These are phyloP conservation scores for Jimgerdemannia lactiflua DNA, from an alignment of 192 early-diverging fungal genomes.

Conservation along the genomic window DNA sequence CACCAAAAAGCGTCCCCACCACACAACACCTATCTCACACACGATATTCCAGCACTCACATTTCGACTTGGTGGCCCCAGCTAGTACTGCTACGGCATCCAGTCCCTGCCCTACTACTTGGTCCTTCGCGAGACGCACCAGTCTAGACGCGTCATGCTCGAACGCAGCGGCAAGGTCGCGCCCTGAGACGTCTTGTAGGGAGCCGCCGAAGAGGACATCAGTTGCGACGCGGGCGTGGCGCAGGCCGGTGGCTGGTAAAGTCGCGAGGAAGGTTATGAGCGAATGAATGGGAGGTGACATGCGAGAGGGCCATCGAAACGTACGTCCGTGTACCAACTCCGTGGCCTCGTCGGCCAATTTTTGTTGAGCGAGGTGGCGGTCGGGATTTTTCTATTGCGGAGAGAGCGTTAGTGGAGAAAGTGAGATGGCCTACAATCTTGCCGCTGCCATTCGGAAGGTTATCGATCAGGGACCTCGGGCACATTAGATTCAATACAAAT, in stretches of 20 bases:
- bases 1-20: not conserved
- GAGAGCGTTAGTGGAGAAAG: not conserved
- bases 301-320: conserved; percentile 1
- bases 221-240: conserved; percentile 68
- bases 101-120: conserved; percentile 49
- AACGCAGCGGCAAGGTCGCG: conserved; percentile 74
- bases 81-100: conserved; percentile 54
- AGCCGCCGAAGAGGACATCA: conserved; percentile 69
- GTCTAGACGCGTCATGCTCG: conserved; percentile 52
- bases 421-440: not conserved
- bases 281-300: not conserved
- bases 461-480: not conserved
- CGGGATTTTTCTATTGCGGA: conserved; percentile 46
- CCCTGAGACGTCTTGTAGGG: conserved; percentile 36
- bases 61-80: conserved; percentile 67
- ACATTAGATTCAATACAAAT: not conserved
- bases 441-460: not conserved
- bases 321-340: conserved; percentile 85
- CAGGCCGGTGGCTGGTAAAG: conserved; percentile 46
- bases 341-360: conserved; percentile 81
- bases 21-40: not conserved
- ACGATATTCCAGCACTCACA: conserved; percentile 32
- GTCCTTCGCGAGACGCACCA: conserved; percentile 41
- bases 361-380: conserved; percentile 70
- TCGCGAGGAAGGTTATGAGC: not conserved